Evolutionary conservation across 257 asterid species (phyloP), one percentile per base, ranked within the genome.

Genomic region (Jaltomata sinuosa): DNA sequence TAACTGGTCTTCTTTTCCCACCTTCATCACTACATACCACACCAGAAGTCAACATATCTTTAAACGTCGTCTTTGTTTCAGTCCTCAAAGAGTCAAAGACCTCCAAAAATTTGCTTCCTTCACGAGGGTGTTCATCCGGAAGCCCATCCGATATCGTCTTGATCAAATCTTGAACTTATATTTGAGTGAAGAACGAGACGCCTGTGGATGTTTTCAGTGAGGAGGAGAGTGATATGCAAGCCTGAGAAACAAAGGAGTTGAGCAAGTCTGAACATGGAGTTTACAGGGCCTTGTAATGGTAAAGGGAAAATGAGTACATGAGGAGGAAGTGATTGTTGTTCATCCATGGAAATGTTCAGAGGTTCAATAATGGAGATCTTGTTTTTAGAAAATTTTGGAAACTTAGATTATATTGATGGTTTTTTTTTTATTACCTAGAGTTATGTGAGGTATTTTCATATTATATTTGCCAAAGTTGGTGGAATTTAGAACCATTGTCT

Each of bases 211-310:
- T 88, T 57, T 6, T 88, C 88, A 79, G 96, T 86, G 67, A 90
- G 83, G 29, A 94, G 83, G 49, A 94, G 67, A 79, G 98, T 93
- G 87, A 93, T 88, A 83, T 93, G 88, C 87, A 92, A 29, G 22
- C 86, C 84, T 9, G 92, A 81, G 16, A 91, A 76, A 68, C 90
- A 88, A 67, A 94, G 91, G 40, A 94, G 90, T 69, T 93, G 92
- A 19, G 96, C 96, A 1, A 93, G 89, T 83, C 93, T 93, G 32
- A 94, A 86, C 94, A 89, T 93, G 79, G 93, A 89, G 88, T 93
- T 93, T 5, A 91, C 84, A 40, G 91, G 98, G 53, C 97, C 98
- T 59, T 92, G 98, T 22, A 87, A 55, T 0, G 97, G 98, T 1
- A 89, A 19, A 5, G 98, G 98, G 83, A 90, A 93, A 40, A 94